phyloP scores from a whole-genome alignment of 140 eudicot genomes.

The Erigeron philadelphicus region DNA sequence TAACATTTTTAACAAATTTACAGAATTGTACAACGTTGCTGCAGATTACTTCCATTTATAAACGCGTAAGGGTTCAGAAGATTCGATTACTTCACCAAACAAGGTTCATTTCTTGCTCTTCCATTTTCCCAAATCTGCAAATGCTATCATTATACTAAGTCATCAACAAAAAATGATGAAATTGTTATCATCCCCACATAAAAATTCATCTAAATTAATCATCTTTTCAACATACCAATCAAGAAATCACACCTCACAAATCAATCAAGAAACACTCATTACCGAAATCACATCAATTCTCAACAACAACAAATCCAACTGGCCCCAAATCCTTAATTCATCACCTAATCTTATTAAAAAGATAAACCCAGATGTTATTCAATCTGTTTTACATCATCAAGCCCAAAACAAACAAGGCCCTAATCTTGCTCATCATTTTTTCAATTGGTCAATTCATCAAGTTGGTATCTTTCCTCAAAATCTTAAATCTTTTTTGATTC shows the following conservation, averaged over 20 bases:
- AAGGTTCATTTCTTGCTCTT: background rate
- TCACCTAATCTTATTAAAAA: conserved; percentile 38
- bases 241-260: conserved; percentile 27
- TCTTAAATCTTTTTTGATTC: conserved; percentile 46
- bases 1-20: no score
- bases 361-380: conserved; percentile 62
- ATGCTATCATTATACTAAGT: conserved; percentile 5
- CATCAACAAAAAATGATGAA: conserved; percentile 27
- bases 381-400: conserved; percentile 49
- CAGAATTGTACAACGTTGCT: no score
- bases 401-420: conserved; percentile 43
- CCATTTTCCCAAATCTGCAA: conserved; percentile 17
- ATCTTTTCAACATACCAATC: conserved; percentile 26
- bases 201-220: background rate
- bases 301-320: conserved; percentile 43
- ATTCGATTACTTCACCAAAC: conserved; percentile 23
- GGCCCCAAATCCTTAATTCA: conserved; percentile 59
- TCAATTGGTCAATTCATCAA: conserved; percentile 59
- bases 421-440: conserved; percentile 57
- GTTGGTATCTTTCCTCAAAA: conserved; percentile 50
- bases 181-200: conserved; percentile 6
- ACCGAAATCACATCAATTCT: conserved; percentile 49
- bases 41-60: no score
- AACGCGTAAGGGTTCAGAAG: no score
- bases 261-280: conserved; percentile 30